Evolutionary conservation across 306 rosid species (phyloP).

Genomic region (Medicago arabica): DNA sequence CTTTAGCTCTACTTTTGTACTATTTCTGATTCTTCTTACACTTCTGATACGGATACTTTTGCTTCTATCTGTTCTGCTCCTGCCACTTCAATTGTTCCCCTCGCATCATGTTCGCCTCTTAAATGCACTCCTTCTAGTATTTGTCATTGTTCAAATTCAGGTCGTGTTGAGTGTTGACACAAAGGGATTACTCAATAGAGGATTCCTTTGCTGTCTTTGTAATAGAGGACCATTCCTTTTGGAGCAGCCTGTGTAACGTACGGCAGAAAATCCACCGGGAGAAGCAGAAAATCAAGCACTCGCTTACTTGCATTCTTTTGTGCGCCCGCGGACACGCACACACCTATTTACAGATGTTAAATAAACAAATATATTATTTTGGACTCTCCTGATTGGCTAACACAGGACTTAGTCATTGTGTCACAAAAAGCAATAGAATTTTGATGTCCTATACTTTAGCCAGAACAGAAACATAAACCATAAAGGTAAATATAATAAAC

Average conservation of each 20-base stretch:
- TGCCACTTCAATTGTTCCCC: conserved; percentile 94
- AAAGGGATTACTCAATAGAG: conserved; percentile 61
- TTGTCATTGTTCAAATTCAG: conserved; percentile 75
- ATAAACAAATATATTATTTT: conserved; percentile 85
- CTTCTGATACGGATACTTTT: no score
- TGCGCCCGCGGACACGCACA: conserved; percentile 40
- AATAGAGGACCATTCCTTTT: conserved; percentile 56
- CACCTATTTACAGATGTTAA: conserved; percentile 96
- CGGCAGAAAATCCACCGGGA: conserved; percentile 50
- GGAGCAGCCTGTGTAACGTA: conserved; percentile 60
- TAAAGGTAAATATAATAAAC: no score
- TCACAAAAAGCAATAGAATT: no score
- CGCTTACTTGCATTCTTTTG: conserved; percentile 82
- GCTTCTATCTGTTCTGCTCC: no score
- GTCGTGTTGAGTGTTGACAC: conserved; percentile 48
- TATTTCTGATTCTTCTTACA: no score
- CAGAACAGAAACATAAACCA: no score
- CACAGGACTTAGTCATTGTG: no score
- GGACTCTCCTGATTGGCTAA: conserved; percentile 91
- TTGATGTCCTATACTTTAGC: no score
- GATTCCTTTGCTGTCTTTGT: conserved; percentile 66
- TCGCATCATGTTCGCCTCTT: conserved; percentile 80
- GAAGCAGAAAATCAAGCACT: no score
- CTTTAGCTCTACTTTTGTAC: no score
- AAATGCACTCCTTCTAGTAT: conserved; percentile 88